A percentile compares a stretch with the other conserved stretches of the same genome.
These are phyloP conservation scores for Pythium phragmitis DNA, from an alignment of 352 stramenopile species.

Conservation along the genomic window DNA sequence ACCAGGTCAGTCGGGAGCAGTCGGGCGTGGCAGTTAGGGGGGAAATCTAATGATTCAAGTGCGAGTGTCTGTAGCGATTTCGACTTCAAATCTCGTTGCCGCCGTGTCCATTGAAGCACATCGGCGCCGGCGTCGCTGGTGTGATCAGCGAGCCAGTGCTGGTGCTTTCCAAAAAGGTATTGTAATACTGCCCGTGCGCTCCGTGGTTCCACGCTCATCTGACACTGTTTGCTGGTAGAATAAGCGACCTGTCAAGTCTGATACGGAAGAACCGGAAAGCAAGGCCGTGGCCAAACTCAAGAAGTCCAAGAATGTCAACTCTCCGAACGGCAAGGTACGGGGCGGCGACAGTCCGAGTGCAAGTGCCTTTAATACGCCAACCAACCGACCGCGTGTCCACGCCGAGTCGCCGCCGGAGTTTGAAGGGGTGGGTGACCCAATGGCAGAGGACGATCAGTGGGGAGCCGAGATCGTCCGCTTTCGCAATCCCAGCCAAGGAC, in stretches of 20 bases:
- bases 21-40: not conserved
- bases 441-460: slow-evolving; percentile 28
- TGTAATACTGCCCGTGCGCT: not conserved
- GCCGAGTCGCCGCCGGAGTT: slow-evolving; percentile 24
- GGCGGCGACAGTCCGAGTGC: slow-evolving; percentile 8
- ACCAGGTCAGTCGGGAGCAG: slow-evolving; percentile 44
- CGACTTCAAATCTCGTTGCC: slow-evolving; percentile 55
- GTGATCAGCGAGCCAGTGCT: slow-evolving; percentile 53
- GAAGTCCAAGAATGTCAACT: slow-evolving; percentile 37
- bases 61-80: slow-evolving; percentile 38
- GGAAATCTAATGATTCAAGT: not conserved
- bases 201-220: not conserved
- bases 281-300: slow-evolving; percentile 38
- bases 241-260: slow-evolving; percentile 56
- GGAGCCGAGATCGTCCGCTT: slow-evolving; percentile 40
- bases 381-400: slow-evolving; percentile 7
- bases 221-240: slow-evolving; percentile 36
- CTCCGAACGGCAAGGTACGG: slow-evolving; percentile 6
- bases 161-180: slow-evolving; percentile 70
- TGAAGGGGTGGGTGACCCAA: slow-evolving; percentile 32
- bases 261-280: slow-evolving; percentile 34
- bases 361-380: slow-evolving; percentile 27
- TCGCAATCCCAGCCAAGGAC: slow-evolving; percentile 40
- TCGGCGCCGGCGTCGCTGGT: slow-evolving; percentile 5
- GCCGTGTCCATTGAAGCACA: slow-evolving; percentile 30